Evolutionary conservation across 768 basidiomycete genomes (phyloP).

Genomic region (Royoungia palumana): DNA sequence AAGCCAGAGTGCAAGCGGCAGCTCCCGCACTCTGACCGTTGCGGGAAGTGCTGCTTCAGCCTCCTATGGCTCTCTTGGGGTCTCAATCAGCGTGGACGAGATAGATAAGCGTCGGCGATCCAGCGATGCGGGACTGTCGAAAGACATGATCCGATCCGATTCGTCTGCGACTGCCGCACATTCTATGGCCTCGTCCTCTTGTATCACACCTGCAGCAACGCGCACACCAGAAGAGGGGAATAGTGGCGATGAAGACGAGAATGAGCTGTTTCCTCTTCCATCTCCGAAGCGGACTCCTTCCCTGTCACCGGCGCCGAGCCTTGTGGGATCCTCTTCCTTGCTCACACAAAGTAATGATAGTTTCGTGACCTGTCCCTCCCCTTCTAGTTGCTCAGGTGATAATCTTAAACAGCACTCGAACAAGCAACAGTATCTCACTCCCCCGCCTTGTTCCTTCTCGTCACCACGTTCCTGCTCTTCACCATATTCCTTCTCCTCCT

Average conservation of each 20-base stretch:
- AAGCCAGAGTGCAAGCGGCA: conserved; percentile 38
- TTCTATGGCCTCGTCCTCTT: conserved; percentile 12
- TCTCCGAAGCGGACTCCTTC: conserved; percentile 54
- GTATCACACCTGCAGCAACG: conserved; percentile 13
- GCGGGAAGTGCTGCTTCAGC: conserved; percentile 32
- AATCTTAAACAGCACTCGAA: background rate
- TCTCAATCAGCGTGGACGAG: conserved; percentile 58
- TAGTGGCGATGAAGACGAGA: conserved; percentile 48
- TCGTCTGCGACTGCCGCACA: background rate
- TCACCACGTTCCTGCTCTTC: conserved; percentile 12
- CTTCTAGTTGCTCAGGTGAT: conserved; percentile 19
- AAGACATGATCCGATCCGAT: background rate
- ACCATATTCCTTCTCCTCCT: conserved; percentile 11
- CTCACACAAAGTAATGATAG: conserved; percentile 1
- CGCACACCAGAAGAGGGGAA: conserved; percentile 32
- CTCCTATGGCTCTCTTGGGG: conserved; percentile 15
- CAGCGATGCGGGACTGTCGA: conserved; percentile 28
- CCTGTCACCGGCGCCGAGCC: conserved; percentile 37
- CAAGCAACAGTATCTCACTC: conserved; percentile 17
- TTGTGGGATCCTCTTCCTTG: conserved; percentile 29
- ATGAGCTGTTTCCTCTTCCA: conserved; percentile 56
- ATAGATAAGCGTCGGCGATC: conserved; percentile 56
- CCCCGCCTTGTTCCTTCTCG: conserved; percentile 19
- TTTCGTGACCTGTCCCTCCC: conserved; percentile 6
- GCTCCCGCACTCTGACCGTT: conserved; percentile 29